Conservation (phyloP, 176 grass and related monocot species). For the Neostapfia colusana region DNA sequence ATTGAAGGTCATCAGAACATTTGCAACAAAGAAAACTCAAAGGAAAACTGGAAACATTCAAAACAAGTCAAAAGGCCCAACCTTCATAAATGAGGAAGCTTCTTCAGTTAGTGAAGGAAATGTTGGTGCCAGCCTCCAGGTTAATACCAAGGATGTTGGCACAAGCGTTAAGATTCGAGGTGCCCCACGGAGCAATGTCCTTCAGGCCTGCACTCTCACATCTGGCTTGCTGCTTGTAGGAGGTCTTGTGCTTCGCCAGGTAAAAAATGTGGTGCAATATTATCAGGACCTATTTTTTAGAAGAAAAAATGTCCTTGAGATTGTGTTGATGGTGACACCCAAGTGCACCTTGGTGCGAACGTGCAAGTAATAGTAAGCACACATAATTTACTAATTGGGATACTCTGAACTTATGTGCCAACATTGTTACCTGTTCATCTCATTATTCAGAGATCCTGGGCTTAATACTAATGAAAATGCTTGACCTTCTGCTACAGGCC, state of each 20-base stretch:
- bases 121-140: conserved; percentile 15
- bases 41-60: conserved; percentile 39
- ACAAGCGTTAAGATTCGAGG: conserved; percentile 17
- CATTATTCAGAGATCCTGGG: not conserved
- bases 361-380: not conserved
- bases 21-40: conserved; percentile 47
- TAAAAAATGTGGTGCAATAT: conserved; percentile 15
- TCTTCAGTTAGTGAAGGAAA: conserved; percentile 16
- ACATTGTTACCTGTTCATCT: not conserved
- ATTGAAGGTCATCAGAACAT: conserved; percentile 56
- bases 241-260: conserved; percentile 66
- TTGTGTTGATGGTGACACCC: not conserved
- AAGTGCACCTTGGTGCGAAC: not conserved
- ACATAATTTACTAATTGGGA: conserved; percentile 22
- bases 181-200: conserved; percentile 60
- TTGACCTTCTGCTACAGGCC: conserved; percentile 36
- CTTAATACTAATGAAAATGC: not conserved
- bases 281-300: not conserved
- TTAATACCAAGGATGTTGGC: conserved; percentile 25
- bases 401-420: not conserved
- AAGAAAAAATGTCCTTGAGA: not conserved
- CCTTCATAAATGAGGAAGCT: conserved; percentile 35
- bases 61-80: conserved; percentile 29
- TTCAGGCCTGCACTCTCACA: conserved; percentile 69
- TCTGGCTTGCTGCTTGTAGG: conserved; percentile 55